phyloP scores from a whole-genome alignment of 2,329 filamentous ascomycete genomes.

The Xenoacremonium recifei region DNA sequence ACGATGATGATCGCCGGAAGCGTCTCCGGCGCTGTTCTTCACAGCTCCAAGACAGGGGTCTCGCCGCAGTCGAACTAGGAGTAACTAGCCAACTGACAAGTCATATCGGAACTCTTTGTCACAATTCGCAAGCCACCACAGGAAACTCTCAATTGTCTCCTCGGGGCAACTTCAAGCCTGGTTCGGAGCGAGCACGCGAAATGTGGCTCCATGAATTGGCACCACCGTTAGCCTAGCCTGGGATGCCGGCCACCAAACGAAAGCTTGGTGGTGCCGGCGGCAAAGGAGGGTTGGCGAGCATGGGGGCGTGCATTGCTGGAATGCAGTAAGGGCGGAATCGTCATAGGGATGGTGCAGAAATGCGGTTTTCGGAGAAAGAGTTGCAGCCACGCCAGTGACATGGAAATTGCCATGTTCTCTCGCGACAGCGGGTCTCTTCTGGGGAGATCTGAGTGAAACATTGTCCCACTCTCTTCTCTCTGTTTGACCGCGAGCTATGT shows the following conservation, averaged over 20 bases:
- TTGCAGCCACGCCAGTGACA: slow-evolving; percentile 3
- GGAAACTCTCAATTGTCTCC: background rate
- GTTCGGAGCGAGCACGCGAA: slow-evolving; percentile 5
- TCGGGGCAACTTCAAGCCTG: no score
- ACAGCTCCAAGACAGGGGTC: no score
- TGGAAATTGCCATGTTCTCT: slow-evolving; percentile 3
- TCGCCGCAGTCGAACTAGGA: background rate
- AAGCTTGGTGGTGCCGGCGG: slow-evolving; percentile 1
- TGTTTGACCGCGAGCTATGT: background rate
- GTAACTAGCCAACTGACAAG: background rate
- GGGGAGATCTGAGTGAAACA: background rate
- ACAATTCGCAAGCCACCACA: background rate
- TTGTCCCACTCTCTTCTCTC: background rate
- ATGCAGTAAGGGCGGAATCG: slow-evolving; percentile 8
- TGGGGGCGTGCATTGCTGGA: background rate
- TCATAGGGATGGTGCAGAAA: background rate
- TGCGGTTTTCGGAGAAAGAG: slow-evolving; percentile 2
- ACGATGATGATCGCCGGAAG: no score
- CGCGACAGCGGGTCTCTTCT: background rate
- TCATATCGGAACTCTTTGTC: background rate
- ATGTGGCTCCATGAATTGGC: slow-evolving; percentile 6
- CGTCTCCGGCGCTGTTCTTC: no score
- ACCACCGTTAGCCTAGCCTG: slow-evolving; percentile 7
- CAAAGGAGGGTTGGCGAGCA: background rate
- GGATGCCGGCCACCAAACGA: no score